Conservation (phyloP, 225 moss, liverwort and hornwort species). For the Polytrichum formosum region DNA sequence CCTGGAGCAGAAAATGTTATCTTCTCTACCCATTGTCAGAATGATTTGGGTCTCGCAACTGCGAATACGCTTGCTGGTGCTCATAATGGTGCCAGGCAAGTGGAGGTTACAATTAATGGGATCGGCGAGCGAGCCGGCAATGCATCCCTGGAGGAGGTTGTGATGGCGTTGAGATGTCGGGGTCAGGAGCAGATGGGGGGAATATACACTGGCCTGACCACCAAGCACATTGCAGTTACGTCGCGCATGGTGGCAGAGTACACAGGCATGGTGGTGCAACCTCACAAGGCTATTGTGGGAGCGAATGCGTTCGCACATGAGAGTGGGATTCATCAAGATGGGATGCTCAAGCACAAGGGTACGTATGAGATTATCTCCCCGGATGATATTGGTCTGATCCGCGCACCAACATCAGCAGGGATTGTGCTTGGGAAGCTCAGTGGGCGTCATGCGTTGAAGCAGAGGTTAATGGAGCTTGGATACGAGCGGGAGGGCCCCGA, state of each 20-base stretch:
- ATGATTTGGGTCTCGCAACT: constrained; percentile 88
- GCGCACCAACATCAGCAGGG: constrained; percentile 75
- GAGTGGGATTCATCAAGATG: constrained; percentile 99
- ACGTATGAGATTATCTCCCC: constrained; percentile 92
- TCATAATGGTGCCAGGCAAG: constrained; percentile 80
- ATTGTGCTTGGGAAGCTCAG: constrained; percentile 96
- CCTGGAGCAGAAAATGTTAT: constrained; percentile 85
- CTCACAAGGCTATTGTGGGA: constrained; percentile 97
- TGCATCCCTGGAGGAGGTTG: constrained; percentile 99
- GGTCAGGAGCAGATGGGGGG: constrained; percentile 77
- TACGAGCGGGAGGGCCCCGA: constrained; percentile 72
- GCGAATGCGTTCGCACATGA: constrained; percentile 99
- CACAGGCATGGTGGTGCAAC: constrained; percentile 93
- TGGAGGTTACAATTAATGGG: constrained; percentile 96
- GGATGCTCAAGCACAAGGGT: constrained; percentile 92
- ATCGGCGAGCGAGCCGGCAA: constrained; percentile 99
- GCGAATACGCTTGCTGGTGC: constrained; percentile 94
- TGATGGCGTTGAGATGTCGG: constrained; percentile 87
- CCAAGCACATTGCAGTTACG: constrained; percentile 77
- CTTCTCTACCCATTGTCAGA: constrained; percentile 96
- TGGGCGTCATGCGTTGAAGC: constrained; percentile 90
- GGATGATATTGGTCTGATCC: constrained; percentile 81
- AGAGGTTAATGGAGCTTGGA: constrained; percentile 75
- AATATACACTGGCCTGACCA: constrained; percentile 66
- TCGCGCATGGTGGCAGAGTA: constrained; percentile 93